A percentile compares a stretch with the other conserved stretches of the same genome.
Evolutionary conservation across 306 rosid genomes (phyloP).

Genomic region (Pyrus betulifolia): DNA sequence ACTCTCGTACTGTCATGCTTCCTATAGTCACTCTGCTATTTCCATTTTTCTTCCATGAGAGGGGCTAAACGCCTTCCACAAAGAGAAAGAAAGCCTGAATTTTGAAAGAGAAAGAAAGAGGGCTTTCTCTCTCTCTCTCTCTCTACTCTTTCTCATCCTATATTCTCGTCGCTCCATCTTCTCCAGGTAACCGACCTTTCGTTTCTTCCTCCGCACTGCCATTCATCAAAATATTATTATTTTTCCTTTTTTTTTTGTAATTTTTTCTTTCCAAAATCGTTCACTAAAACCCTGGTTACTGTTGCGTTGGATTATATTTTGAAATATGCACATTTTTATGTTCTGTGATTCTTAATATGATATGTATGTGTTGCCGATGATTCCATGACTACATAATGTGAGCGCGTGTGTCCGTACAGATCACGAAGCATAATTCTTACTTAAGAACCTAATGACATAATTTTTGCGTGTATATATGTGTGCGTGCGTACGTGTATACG

Average conservation of each 20-base stretch:
- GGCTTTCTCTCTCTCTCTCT: background rate
- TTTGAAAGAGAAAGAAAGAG: too few species aligned
- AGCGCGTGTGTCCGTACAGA: background rate
- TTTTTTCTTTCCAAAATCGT: background rate
- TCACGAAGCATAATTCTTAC: background rate
- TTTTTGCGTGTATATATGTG: background rate
- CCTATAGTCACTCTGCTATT: background rate
- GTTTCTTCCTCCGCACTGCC: background rate
- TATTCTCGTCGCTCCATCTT: background rate
- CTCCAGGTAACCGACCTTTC: background rate
- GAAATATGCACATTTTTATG: background rate
- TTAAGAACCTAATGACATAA: background rate
- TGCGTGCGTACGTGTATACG: too few species aligned
- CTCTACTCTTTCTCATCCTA: background rate
- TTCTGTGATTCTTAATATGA: background rate
- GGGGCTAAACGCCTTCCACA: background rate
- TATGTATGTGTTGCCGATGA: background rate
- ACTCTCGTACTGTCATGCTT: background rate
- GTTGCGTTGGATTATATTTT: background rate
- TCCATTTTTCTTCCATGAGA: background rate
- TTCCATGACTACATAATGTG: background rate
- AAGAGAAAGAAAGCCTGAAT: background rate
- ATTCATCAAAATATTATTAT: background rate
- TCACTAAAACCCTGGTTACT: background rate
- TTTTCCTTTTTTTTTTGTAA: background rate